Evolutionary conservation across 2,329 filamentous ascomycete species (phyloP).

Genomic region (Colletotrichum sp.): DNA sequence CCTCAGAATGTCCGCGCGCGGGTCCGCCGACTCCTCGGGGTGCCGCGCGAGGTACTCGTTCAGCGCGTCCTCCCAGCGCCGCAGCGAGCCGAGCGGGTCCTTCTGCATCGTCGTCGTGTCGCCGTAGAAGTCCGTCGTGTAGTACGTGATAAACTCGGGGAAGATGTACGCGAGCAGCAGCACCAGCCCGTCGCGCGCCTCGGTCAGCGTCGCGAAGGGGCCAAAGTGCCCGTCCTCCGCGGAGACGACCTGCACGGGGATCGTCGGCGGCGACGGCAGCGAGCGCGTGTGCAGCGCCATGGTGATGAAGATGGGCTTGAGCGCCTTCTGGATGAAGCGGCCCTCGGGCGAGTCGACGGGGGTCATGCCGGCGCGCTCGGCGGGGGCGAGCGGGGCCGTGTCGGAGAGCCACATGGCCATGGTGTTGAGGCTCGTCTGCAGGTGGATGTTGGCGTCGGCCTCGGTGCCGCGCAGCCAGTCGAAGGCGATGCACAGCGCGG

Average conservation of each 20-base stretch:
- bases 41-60: neutral
- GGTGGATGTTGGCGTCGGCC: neutral
- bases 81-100: neutral
- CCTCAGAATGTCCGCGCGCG: neutral
- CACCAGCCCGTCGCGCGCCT: neutral
- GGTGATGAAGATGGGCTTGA: neutral
- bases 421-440: neutral
- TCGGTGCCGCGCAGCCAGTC: slow-evolving; percentile 5
- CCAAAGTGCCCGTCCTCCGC: neutral
- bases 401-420: slow-evolving; percentile 18
- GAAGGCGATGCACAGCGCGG: slow-evolving; percentile 6
- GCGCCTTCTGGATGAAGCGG: neutral
- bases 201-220: neutral
- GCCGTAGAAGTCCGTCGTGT: neutral
- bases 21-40: neutral
- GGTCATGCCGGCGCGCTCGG: neutral
- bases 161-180: neutral
- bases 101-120: neutral
- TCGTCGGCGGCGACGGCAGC: neutral
- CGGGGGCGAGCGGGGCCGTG: neutral
- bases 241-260: neutral
- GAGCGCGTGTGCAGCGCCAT: neutral
- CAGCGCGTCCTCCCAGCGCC: neutral
- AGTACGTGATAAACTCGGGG: neutral
- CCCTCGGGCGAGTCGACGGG: neutral